Percentiles rank a stretch among this genome's conserved stretches.
Conservation (phyloP, 2,329 filamentous ascomycete genomes). For the Ilyonectria destructans region DNA sequence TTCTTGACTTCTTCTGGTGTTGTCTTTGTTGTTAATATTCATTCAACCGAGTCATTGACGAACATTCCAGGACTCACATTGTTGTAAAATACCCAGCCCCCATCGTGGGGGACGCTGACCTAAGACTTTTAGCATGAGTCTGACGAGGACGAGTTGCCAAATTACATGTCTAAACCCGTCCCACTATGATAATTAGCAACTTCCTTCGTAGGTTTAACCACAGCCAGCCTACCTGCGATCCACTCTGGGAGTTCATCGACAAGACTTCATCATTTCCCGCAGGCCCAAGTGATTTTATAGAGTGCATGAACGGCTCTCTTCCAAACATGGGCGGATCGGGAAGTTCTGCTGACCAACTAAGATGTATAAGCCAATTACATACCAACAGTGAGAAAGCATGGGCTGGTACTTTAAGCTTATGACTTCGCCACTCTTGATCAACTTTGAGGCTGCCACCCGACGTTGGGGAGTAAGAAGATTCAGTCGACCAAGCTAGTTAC, state of each 20-base stretch:
- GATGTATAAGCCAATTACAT: not conserved
- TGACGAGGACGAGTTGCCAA: not conserved
- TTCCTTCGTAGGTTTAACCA: not conserved
- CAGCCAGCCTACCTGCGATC: not conserved
- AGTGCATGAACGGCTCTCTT: conserved; percentile 12
- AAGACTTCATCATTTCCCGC: conserved; percentile 16
- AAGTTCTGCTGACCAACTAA: conserved; percentile 17
- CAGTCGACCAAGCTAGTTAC: not conserved
- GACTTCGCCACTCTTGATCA: not conserved
- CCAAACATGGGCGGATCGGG: conserved; percentile 24
- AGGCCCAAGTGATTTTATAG: conserved; percentile 18
- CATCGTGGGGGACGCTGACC: conserved; percentile 14
- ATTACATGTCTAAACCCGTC: conserved; percentile 19
- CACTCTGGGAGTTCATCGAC: conserved; percentile 18
- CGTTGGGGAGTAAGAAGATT: conserved; percentile 16
- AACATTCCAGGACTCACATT: not conserved
- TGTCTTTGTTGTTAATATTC: not conserved
- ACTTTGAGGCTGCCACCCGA: not conserved
- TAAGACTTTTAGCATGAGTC: not conserved
- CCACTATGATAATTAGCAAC: conserved; percentile 3
- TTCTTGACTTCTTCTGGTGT: conserved; percentile 3
- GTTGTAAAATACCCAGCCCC: conserved; percentile 16
- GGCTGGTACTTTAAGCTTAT: conserved; percentile 14
- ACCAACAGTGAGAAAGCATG: not conserved
- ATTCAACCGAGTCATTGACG: not conserved